phyloP scores from a whole-genome alignment of 352 stramenopile genomes.

The Phytopythium oedochilum region DNA sequence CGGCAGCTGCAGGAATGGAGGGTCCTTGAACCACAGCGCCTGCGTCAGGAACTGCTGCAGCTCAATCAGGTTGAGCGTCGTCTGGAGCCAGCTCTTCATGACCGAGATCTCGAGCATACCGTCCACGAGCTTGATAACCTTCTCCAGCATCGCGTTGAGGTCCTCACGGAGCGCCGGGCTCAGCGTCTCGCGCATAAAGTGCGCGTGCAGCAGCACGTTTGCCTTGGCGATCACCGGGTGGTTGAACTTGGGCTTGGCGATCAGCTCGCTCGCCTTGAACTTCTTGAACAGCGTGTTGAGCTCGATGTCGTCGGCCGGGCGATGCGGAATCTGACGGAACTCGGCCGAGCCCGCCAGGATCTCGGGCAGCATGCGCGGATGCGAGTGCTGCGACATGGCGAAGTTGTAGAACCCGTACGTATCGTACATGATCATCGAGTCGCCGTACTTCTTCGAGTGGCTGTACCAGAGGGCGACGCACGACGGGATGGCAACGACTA shows the following conservation, averaged over 20 bases:
- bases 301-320: constrained; percentile 56
- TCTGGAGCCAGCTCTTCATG: constrained; percentile 93
- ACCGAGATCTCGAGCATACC: constrained; percentile 99
- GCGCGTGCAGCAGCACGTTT: constrained; percentile 92
- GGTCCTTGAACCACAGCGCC: constrained; percentile 93
- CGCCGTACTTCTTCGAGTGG: constrained; percentile 97
- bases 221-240: constrained; percentile 81
- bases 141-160: constrained; percentile 94
- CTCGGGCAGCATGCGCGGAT: constrained; percentile 95
- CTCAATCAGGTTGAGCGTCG: constrained; percentile 95
- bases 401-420: constrained; percentile 99
- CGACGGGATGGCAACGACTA: constrained; percentile 97
- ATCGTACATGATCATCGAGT: constrained; percentile 99
- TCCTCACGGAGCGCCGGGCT: constrained; percentile 72
- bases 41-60: constrained; percentile 98
- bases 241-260: constrained; percentile 84
- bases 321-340: constrained; percentile 83
- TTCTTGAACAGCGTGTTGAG: constrained; percentile 63
- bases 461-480: constrained; percentile 94
- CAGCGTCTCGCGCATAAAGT: constrained; percentile 91
- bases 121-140: constrained; percentile 94
- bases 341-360: constrained; percentile 88
- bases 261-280: constrained; percentile 75
- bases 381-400: constrained; percentile 92
- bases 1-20: constrained; percentile 89